Percentiles rank a stretch among this genome's conserved stretches.
Conservation (phyloP, 768 basidiomycete genomes). For the Hygrocybe coccinea region DNA sequence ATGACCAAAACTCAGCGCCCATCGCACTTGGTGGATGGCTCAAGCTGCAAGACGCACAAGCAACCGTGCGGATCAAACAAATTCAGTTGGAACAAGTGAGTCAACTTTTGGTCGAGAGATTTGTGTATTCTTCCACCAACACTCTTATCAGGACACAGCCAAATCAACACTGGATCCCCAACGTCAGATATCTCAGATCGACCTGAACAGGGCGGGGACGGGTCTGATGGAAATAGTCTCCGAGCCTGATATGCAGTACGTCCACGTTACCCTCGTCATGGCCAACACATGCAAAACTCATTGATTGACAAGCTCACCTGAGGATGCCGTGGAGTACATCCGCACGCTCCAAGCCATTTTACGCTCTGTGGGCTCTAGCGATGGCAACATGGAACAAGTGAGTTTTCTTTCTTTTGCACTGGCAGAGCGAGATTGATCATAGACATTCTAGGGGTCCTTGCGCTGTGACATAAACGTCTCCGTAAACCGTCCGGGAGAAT, state of each 20-base stretch:
- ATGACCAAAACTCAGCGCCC: constrained; percentile 50
- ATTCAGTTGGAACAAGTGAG: constrained; percentile 92
- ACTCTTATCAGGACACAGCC: constrained; percentile 69
- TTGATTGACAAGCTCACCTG: constrained; percentile 51
- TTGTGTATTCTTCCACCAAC: not conserved
- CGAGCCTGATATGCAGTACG: constrained; percentile 77
- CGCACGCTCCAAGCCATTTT: constrained; percentile 75
- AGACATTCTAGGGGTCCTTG: constrained; percentile 68
- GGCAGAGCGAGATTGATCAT: too few species aligned
- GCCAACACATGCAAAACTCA: constrained; percentile 22
- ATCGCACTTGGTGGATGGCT: constrained; percentile 68
- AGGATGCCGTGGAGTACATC: constrained; percentile 88
- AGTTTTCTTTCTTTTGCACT: not conserved
- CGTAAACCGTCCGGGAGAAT: constrained; percentile 59
- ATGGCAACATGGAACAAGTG: constrained; percentile 97
- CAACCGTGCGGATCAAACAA: constrained; percentile 79
- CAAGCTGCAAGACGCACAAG: constrained; percentile 31
- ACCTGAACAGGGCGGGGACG: constrained; percentile 86
- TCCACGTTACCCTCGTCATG: constrained; percentile 13
- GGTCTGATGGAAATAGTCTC: constrained; percentile 96
- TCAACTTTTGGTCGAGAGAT: not conserved
- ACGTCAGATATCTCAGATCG: constrained; percentile 56
- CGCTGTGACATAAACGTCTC: constrained; percentile 96
- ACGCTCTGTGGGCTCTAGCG: constrained; percentile 79
- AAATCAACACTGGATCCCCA: constrained; percentile 65